These are phyloP conservation scores for Penicillium crustosum DNA, from an alignment of 2,329 filamentous ascomycete species.

Conservation along the genomic window DNA sequence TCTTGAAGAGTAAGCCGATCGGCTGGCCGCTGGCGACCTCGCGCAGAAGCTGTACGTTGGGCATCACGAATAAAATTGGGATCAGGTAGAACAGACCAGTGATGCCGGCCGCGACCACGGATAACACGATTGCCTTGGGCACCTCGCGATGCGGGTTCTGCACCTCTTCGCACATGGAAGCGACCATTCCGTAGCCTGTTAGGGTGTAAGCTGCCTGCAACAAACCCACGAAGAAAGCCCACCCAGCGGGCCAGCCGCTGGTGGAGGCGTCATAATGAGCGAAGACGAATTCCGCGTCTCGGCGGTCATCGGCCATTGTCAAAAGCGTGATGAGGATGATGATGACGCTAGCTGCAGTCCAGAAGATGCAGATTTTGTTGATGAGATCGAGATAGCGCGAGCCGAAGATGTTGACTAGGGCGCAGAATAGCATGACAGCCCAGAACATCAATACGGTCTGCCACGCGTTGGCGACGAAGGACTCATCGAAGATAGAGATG, in stretches of 20 bases:
- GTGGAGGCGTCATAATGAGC: constrained; percentile 64
- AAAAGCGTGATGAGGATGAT: constrained; percentile 67
- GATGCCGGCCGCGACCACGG: constrained; percentile 64
- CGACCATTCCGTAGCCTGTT: constrained; percentile 67
- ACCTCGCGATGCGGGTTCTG: constrained; percentile 68
- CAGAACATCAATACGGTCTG: constrained; percentile 72
- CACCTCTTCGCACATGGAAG: constrained; percentile 71
- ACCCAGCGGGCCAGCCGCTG: constrained; percentile 67
- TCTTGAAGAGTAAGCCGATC: constrained; percentile 74
- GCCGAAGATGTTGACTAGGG: constrained; percentile 64
- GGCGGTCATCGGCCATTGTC: constrained; percentile 58
- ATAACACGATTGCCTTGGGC: constrained; percentile 69
- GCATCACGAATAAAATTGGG: constrained; percentile 73
- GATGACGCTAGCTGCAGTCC: constrained; percentile 65
- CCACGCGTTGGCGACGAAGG: constrained; percentile 66
- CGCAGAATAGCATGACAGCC: constrained; percentile 67
- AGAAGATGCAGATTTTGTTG: constrained; percentile 72
- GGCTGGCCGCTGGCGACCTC: constrained; percentile 70
- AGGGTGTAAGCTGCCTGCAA: constrained; percentile 59
- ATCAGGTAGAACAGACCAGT: constrained; percentile 69
- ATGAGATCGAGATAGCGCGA: constrained; percentile 64
- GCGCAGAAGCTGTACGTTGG: constrained; percentile 64
- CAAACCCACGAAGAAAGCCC: constrained; percentile 71
- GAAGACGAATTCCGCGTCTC: constrained; percentile 66
- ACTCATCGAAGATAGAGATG: constrained; percentile 68